These are phyloP conservation scores for Phytomonas sp. DNA, from an alignment of 208 protist species.

Conservation along the genomic window DNA sequence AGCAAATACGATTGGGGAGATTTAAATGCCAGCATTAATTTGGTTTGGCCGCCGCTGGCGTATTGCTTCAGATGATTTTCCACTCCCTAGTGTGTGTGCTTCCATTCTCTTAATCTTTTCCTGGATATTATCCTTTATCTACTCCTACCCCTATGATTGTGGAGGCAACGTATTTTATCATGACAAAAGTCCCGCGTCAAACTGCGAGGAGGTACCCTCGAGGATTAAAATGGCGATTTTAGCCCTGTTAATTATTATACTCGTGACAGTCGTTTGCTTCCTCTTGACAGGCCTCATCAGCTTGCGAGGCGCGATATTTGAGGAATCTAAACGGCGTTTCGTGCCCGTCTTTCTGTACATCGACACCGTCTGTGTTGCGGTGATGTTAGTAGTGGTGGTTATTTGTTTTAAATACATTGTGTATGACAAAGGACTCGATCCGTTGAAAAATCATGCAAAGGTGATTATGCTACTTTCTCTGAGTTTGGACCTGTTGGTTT, in stretches of 20 bases:
- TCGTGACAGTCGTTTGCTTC: slow-evolving; percentile 26
- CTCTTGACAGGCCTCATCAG: slow-evolving; percentile 31
- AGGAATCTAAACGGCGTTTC: slow-evolving; percentile 42
- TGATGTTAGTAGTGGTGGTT: slow-evolving; percentile 20
- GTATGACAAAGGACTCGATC: slow-evolving; percentile 19
- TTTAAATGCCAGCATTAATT: slow-evolving; percentile 58
- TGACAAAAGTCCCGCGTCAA: not conserved
- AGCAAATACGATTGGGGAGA: not conserved
- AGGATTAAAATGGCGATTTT: not conserved
- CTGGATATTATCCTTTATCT: slow-evolving; percentile 14
- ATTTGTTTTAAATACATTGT: slow-evolving; percentile 31
- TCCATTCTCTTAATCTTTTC: slow-evolving; percentile 20
- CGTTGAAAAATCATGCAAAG: slow-evolving; percentile 16
- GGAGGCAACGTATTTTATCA: not conserved
- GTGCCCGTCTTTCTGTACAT: slow-evolving; percentile 59
- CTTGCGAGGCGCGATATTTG: slow-evolving; percentile 56
- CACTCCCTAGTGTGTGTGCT: slow-evolving; percentile 46
- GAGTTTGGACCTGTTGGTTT: slow-evolving; percentile 24
- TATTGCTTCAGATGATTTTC: slow-evolving; percentile 65
- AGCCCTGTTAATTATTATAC: not conserved
- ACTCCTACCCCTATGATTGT: slow-evolving; percentile 14
- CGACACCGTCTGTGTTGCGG: slow-evolving; percentile 16
- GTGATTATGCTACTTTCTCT: slow-evolving; percentile 23
- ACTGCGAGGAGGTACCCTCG: not conserved
- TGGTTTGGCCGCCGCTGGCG: slow-evolving; percentile 73